Evolutionary conservation across 148 eudicot species (phyloP).

Genomic region (Hydrangea macrophylla): DNA sequence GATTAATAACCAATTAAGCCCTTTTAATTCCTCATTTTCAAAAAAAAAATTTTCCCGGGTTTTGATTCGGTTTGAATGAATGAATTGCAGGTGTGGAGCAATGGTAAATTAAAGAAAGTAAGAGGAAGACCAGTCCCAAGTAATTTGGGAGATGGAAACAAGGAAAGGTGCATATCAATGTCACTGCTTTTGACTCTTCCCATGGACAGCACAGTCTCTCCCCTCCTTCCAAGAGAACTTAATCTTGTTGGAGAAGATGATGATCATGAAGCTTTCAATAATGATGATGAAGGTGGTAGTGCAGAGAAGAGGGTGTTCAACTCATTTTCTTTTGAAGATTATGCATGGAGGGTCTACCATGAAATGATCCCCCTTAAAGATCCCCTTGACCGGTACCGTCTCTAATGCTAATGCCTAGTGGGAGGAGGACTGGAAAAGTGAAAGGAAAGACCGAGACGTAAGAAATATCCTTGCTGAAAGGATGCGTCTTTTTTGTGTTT

Average conservation of each 20-base stretch:
- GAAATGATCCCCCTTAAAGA: slow-evolving; percentile 65
- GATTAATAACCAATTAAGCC: not conserved
- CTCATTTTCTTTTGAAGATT: slow-evolving; percentile 69
- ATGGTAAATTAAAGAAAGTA: slow-evolving; percentile 78
- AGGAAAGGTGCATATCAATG: slow-evolving; percentile 41
- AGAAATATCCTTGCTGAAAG: too few species aligned
- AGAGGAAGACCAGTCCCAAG: slow-evolving; percentile 58
- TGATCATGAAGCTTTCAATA: slow-evolving; percentile 7
- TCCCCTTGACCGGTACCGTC: slow-evolving; percentile 63
- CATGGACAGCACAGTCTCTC: slow-evolving; percentile 54
- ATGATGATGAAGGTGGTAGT: slow-evolving; percentile 1
- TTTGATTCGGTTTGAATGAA: not conserved
- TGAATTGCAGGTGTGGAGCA: slow-evolving; percentile 77
- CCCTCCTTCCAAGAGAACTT: slow-evolving; percentile 33
- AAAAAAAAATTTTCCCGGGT: too few species aligned
- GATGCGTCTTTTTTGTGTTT: too few species aligned
- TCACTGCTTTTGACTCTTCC: slow-evolving; percentile 66
- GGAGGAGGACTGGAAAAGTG: too few species aligned
- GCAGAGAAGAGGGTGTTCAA: slow-evolving; percentile 27
- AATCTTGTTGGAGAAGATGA: not conserved
- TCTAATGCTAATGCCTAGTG: too few species aligned
- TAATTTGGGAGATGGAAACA: slow-evolving; percentile 4
- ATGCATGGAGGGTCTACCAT: slow-evolving; percentile 83
- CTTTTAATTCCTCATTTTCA: too few species aligned
- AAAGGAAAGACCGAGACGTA: too few species aligned